Evolutionary conservation across 768 basidiomycete species (phyloP).

Genomic region (Leucosporidium scottii): DNA sequence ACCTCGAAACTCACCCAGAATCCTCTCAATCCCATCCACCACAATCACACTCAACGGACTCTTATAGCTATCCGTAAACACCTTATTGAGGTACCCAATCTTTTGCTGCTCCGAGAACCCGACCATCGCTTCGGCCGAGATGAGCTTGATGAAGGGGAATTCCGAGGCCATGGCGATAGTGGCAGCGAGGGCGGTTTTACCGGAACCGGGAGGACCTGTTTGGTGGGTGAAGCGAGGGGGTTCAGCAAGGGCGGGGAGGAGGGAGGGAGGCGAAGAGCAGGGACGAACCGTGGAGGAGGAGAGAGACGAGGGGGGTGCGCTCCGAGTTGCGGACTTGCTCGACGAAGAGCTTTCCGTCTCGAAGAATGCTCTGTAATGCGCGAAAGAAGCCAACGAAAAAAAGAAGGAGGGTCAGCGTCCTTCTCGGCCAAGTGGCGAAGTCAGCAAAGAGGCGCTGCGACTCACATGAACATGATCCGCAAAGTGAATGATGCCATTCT

Average conservation of each 20-base stretch:
- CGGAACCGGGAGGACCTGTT: slow-evolving; percentile 71
- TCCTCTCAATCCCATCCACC: slow-evolving; percentile 85
- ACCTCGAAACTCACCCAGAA: slow-evolving; percentile 61
- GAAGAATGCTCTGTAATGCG: slow-evolving; percentile 64
- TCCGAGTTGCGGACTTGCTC: slow-evolving; percentile 88
- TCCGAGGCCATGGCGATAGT: slow-evolving; percentile 88
- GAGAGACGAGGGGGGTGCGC: slow-evolving; percentile 82
- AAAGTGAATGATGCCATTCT: slow-evolving; percentile 93
- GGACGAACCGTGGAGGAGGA: slow-evolving; percentile 65
- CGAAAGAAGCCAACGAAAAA: background rate
- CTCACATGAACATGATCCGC: slow-evolving; percentile 66
- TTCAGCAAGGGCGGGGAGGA: background rate
- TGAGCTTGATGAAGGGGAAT: slow-evolving; percentile 95
- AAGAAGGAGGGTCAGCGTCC: background rate
- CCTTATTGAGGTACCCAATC: slow-evolving; percentile 79
- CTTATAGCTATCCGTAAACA: slow-evolving; percentile 93
- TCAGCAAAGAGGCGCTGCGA: too few species aligned
- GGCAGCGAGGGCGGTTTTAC: slow-evolving; percentile 90
- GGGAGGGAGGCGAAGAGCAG: background rate
- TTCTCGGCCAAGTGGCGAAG: too few species aligned
- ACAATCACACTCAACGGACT: slow-evolving; percentile 93
- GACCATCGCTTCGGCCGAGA: slow-evolving; percentile 94
- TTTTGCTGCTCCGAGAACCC: slow-evolving; percentile 90
- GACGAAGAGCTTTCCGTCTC: slow-evolving; percentile 77
- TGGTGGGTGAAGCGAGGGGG: background rate